Evolutionary conservation across 2,329 filamentous ascomycete species (phyloP).

Genomic region (Aspergillus ochraceus): DNA sequence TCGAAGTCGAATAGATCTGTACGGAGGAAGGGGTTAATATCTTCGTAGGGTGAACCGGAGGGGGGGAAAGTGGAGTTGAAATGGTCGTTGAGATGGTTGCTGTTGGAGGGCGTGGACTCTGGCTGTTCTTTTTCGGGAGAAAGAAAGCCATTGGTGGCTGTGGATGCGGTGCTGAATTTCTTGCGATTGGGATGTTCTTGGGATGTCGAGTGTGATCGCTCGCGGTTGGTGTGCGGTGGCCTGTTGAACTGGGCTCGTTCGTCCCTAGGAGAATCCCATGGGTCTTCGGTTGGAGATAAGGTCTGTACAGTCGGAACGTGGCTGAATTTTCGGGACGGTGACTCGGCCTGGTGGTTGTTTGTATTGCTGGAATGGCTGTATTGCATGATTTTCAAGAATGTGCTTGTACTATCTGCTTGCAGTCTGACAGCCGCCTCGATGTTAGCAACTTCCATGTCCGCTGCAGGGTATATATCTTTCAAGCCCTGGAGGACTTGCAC

Average conservation of each 20-base stretch:
- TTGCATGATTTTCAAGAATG: constrained; percentile 35
- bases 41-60: constrained; percentile 1
- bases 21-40: constrained; percentile 18
- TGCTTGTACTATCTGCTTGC: constrained; percentile 21
- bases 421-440: constrained; percentile 11
- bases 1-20: constrained; percentile 25
- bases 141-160: constrained; percentile 4
- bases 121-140: constrained; percentile 7
- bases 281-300: constrained; percentile 7
- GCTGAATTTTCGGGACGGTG: constrained; percentile 15
- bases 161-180: constrained; percentile 4
- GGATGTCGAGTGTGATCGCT: background rate
- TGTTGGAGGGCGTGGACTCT: constrained; percentile 18
- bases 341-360: constrained; percentile 7
- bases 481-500: constrained; percentile 82
- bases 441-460: constrained; percentile 63
- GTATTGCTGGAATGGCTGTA: constrained; percentile 18
- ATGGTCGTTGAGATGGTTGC: constrained; percentile 25
- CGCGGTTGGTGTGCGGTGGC: background rate
- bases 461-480: constrained; percentile 80
- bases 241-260: background rate
- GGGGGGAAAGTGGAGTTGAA: constrained; percentile 12
- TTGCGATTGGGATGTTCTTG: constrained; percentile 1
- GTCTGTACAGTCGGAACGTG: constrained; percentile 13
- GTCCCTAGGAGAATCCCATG: constrained; percentile 13